Conservation (phyloP, 352 stramenopile species). For the Globisporangium takayamanum region DNA sequence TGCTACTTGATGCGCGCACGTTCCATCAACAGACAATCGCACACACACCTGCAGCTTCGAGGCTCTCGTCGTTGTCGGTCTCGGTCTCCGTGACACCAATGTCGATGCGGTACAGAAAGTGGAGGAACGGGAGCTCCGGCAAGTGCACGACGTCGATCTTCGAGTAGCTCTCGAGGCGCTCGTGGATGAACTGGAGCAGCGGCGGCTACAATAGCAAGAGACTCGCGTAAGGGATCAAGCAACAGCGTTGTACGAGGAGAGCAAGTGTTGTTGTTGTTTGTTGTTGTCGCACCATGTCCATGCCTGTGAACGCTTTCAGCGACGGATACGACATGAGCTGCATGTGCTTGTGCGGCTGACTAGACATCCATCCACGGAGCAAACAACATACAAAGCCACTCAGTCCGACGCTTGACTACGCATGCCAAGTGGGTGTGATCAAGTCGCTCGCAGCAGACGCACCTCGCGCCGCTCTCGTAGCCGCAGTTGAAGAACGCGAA, state of each 20-base stretch:
- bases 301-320: constrained; percentile 48
- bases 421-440: background rate
- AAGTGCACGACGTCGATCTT: constrained; percentile 42
- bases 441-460: background rate
- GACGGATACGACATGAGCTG: constrained; percentile 81
- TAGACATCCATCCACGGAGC: constrained; percentile 7
- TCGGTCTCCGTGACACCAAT: constrained; percentile 20
- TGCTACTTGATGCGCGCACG: background rate
- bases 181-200: constrained; percentile 66
- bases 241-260: background rate
- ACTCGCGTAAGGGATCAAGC: constrained; percentile 2
- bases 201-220: constrained; percentile 31
- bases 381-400: background rate
- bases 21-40: background rate
- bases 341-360: constrained; percentile 86
- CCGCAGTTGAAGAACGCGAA: constrained; percentile 86
- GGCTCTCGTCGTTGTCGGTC: constrained; percentile 18
- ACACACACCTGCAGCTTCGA: constrained; percentile 33
- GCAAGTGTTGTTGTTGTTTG: background rate
- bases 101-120: constrained; percentile 64
- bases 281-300: constrained; percentile 40
- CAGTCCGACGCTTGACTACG: background rate
- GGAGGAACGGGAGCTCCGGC: constrained; percentile 58
- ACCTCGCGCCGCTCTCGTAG: constrained; percentile 76
- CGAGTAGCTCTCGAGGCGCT: constrained; percentile 30